phyloP scores from a whole-genome alignment of 495 filamentous ascomycete species.

The Podospora fimiseda region DNA sequence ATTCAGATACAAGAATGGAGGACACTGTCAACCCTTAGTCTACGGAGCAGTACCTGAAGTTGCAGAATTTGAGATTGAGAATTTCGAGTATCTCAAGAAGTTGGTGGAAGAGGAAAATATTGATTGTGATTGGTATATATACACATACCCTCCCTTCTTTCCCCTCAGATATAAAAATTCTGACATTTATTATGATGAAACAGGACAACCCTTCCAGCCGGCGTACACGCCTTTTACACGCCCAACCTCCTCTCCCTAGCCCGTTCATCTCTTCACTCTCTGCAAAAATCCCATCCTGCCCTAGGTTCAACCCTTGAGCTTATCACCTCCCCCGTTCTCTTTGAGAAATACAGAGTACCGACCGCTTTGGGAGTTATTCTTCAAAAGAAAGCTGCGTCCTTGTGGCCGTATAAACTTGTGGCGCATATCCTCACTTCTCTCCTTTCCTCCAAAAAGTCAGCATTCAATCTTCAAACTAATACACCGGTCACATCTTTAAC shows the following conservation, averaged over 20 bases:
- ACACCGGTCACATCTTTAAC: slow-evolving; percentile 55
- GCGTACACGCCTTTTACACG: slow-evolving; percentile 50
- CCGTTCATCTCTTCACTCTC: slow-evolving; percentile 30
- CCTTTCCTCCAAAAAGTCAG: slow-evolving; percentile 17
- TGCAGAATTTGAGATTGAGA: slow-evolving; percentile 58
- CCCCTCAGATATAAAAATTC: not conserved
- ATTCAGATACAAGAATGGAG: slow-evolving; percentile 50
- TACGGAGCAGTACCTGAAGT: slow-evolving; percentile 46
- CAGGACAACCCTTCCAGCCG: slow-evolving; percentile 27
- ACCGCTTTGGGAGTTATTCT: slow-evolving; percentile 41
- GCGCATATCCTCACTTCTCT: slow-evolving; percentile 56
- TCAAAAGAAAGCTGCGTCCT: slow-evolving; percentile 39
- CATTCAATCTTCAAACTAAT: slow-evolving; percentile 67
- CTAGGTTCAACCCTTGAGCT: slow-evolving; percentile 36
- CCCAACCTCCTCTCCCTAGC: slow-evolving; percentile 41
- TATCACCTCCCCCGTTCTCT: slow-evolving; percentile 20
- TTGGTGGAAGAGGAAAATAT: slow-evolving; percentile 48
- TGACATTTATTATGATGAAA: too few species aligned
- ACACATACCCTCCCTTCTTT: not conserved
- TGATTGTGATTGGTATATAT: slow-evolving; percentile 51
- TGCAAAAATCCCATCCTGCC: slow-evolving; percentile 45
- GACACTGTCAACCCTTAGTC: slow-evolving; percentile 63
- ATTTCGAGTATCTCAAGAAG: slow-evolving; percentile 45
- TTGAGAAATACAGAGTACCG: slow-evolving; percentile 33
- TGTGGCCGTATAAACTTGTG: slow-evolving; percentile 81